Evolutionary conservation across 257 asterid genomes (phyloP), one percentile per base, ranked within the genome.

Genomic region (Plantago ovata): DNA sequence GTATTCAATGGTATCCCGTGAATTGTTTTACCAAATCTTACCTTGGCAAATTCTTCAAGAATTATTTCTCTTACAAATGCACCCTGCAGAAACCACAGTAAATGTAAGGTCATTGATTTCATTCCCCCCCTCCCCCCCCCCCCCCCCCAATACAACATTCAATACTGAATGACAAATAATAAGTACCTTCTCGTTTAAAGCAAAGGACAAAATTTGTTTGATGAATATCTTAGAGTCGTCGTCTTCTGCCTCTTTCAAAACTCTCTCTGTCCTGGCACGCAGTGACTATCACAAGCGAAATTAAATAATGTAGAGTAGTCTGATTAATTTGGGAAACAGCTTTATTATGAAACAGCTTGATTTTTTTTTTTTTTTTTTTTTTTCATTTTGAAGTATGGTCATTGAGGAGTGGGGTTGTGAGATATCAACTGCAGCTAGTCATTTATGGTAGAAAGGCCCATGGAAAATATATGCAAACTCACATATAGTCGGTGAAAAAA

Each of bases 1-100:
- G 36, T 28, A 0, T 28, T 28, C 7, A 28, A 28, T 28, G 36
- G 36, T 28, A 4, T 28, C 7, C 4, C 6, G 2, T 28, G 7
- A 1, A 1, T 28, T 28, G 36, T 28, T 28, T 28, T 28, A 1
- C 36, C 7, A 28, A 28, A 28, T 63, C 62, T 68, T 77, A 92
- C 98, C 98, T 92, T 92, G 0, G 94, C 86, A 16, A 88, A 56
- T 70, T 92, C 96, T 9, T 85, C 90, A 56, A 87, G 86, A 55
- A 92, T 79, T 68, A 88, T 73, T 67, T 88, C 94, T 63, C 95
- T 80, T 65, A 88, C 78, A 69, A 83, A 92, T 69, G 89, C 82
- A 61, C 86, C 93, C 98, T 92, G 95, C 73, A 66, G 43, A 69
- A 21, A 38, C 41, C 58, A 58, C 61, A 55, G 43, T 24, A 58